Evolutionary conservation across 768 basidiomycete genomes (phyloP).

Genomic region (Saitozyma podzolica): DNA sequence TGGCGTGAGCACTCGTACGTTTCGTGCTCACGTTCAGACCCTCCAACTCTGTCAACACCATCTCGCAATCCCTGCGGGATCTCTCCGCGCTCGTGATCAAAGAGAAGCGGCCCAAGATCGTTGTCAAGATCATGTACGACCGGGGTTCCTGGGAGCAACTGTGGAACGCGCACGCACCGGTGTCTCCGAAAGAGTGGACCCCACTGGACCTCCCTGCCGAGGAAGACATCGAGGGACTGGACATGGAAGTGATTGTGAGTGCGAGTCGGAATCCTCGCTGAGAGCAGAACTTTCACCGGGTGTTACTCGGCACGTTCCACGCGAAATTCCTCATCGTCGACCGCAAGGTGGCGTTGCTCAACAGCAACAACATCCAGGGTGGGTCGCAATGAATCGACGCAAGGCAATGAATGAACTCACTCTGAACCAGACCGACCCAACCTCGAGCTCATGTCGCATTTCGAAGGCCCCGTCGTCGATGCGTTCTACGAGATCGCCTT

Average conservation of each 20-base stretch:
- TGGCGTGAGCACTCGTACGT: background rate
- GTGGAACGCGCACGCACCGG: constrained; percentile 58
- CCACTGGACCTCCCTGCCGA: constrained; percentile 60
- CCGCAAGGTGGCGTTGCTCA: constrained; percentile 65
- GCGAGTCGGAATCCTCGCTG: background rate
- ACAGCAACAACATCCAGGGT: constrained; percentile 65
- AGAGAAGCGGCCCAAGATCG: constrained; percentile 56
- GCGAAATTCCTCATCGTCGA: constrained; percentile 71
- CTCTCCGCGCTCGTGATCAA: constrained; percentile 58
- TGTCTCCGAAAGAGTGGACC: constrained; percentile 58
- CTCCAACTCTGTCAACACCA: constrained; percentile 59
- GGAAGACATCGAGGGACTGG: constrained; percentile 64
- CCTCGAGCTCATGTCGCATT: constrained; percentile 64
- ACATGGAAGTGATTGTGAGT: constrained; percentile 61
- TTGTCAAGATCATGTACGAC: constrained; percentile 71
- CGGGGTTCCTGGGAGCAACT: constrained; percentile 64
- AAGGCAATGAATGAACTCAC: too few relatives aligned
- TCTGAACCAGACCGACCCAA: constrained; percentile 56
- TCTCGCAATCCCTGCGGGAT: constrained; percentile 60
- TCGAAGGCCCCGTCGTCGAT: constrained; percentile 71
- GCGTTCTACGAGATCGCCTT: constrained; percentile 70
- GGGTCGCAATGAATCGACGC: background rate
- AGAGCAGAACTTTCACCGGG: constrained; percentile 54
- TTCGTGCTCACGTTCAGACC: constrained; percentile 50
- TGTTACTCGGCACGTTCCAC: constrained; percentile 68